phyloP scores from a whole-genome alignment of 345 rosid genomes.

The Pistacia integerrima region DNA sequence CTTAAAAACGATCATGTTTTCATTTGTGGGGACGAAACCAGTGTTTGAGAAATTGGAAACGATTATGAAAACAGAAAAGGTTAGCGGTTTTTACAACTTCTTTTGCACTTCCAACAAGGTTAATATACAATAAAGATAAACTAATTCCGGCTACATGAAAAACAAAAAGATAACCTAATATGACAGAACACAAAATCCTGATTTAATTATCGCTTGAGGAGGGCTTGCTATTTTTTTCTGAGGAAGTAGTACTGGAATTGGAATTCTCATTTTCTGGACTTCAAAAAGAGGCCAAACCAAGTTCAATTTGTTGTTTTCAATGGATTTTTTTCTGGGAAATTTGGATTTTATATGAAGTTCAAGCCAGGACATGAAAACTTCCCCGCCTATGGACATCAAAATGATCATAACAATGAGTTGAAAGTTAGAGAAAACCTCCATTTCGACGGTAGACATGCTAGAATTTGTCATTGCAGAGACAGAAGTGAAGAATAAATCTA shows the following conservation, averaged over 20 bases:
- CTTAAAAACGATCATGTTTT: slow-evolving; percentile 50
- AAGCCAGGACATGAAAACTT: slow-evolving; percentile 58
- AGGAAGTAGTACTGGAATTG: too few relatives aligned
- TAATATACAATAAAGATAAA: slow-evolving; percentile 29
- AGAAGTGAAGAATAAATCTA: slow-evolving; percentile 70
- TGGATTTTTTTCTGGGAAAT: not conserved
- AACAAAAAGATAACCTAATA: slow-evolving; percentile 33
- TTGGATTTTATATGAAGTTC: slow-evolving; percentile 15
- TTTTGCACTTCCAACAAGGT: slow-evolving; percentile 31
- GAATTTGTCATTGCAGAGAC: slow-evolving; percentile 63
- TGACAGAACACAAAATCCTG: slow-evolving; percentile 24
- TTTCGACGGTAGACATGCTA: slow-evolving; percentile 74
- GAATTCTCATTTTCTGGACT: not conserved
- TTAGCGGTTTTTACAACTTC: slow-evolving; percentile 24
- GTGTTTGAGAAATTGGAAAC: slow-evolving; percentile 49
- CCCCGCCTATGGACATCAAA: slow-evolving; percentile 64
- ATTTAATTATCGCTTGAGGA: not conserved
- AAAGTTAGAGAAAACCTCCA: slow-evolving; percentile 72
- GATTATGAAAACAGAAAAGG: slow-evolving; percentile 45
- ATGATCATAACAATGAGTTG: slow-evolving; percentile 59
- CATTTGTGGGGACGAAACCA: slow-evolving; percentile 61
- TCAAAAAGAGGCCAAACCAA: not conserved
- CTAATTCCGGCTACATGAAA: slow-evolving; percentile 28
- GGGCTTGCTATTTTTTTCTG: not conserved
- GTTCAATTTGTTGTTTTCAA: slow-evolving; percentile 4